A percentile compares a stretch with the other conserved stretches of the same genome.
Evolutionary conservation across 495 filamentous ascomycete genomes (phyloP).

Genomic region (Thozetella sp.): DNA sequence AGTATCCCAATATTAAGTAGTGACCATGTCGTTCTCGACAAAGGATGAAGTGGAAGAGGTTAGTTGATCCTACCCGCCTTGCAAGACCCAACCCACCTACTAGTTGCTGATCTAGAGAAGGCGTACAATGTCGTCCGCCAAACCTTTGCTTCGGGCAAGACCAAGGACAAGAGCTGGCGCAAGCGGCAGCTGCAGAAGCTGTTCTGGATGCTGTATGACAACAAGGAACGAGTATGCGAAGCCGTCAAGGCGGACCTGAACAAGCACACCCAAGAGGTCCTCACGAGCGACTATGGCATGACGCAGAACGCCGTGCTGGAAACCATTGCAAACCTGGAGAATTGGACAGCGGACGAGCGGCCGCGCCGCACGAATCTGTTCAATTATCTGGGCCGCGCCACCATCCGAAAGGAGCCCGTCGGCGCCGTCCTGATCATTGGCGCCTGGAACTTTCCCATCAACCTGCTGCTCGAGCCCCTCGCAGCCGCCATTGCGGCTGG

Average conservation of each 20-base stretch:
- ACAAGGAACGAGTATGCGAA: not conserved
- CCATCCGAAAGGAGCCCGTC: not conserved
- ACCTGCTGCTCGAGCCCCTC: not conserved
- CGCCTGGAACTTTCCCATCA: not conserved
- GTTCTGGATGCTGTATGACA: not conserved
- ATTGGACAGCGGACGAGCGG: not conserved
- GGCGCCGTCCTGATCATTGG: not conserved
- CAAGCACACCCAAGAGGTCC: not conserved
- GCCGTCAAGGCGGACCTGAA: conserved; percentile 2
- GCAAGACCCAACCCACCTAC: no score
- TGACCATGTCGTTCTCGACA: no score
- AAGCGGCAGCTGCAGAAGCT: conserved; percentile 1
- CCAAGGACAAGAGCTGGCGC: conserved; percentile 1
- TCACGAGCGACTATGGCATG: not conserved
- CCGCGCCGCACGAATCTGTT: not conserved
- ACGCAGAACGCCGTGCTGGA: not conserved
- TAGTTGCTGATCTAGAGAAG: no score
- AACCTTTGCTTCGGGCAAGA: not conserved
- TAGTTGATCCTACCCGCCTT: no score
- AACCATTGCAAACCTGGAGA: not conserved
- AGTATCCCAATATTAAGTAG: no score
- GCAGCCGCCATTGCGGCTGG: not conserved
- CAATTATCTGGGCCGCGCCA: not conserved
- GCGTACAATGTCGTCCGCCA: not conserved
- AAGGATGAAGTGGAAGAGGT: no score